Base-by-base conservation (phyloP, 2,329 filamentous ascomycete genomes). In the Fusarium sp. region DNA sequence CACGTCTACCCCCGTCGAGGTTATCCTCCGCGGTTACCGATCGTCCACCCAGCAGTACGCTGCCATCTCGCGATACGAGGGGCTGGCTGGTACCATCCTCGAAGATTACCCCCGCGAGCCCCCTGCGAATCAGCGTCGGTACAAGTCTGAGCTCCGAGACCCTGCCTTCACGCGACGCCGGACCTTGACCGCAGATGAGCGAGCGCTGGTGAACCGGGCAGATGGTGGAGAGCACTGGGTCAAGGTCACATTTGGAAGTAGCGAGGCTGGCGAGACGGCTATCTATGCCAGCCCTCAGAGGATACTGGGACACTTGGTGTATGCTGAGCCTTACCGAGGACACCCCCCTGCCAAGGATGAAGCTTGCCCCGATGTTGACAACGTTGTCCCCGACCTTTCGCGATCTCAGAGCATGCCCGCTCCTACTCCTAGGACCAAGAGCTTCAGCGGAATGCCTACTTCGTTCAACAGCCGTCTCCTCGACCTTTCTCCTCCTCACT, bases 181-280 rank as follows among this genome's bases (percentile, higher is more conserved):
- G 45, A 89, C 89, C 11, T 85, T 98, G 62, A 93, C 92, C 2
- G 84, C 89, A 20, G 92, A 93, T 40, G 94, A 97, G 78, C 91
- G 95, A 65, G 87, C 89, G 63, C 93, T 95, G 81, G 94, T 96
- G 79, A 95, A 95, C 83, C 90, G 89, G 70, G 95, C 94, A 71
- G 93, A 92, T 54, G 94, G 95, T 59, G 96, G 96, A 50, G 90
- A 93, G 76, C 94, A 98, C 85, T 98, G 96, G 96, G 95, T 98
- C 78, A 95, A 95, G 82, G 87, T 95, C 65, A 95, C 93, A 1
- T 95, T 95, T 78, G 93, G 95, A 82, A 94, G 91, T 47, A 87
- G 88, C 58, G 89, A 93, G 75, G 91, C 93, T 2, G 93, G 92
- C 22, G 92, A 94, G 68, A 86, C 90, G 13, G 93, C 93, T 25